A percentile compares a stretch with the other conserved stretches of the same genome.
phyloP scores from a whole-genome alignment of 192 early-diverging fungal genomes.

The Gaertneriomyces sp. region DNA sequence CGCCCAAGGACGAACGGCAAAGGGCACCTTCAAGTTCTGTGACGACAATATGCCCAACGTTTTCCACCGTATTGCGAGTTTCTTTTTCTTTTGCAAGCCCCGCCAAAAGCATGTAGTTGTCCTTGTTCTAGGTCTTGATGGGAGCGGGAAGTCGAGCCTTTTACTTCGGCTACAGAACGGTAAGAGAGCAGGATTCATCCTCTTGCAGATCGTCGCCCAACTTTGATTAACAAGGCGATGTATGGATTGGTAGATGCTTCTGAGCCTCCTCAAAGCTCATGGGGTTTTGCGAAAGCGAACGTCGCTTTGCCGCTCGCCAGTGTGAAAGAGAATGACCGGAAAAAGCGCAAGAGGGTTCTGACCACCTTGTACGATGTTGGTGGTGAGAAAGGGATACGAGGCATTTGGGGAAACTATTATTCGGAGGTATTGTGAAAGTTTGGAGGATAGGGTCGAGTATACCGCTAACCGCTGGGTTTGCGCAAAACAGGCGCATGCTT shows the following conservation, averaged over 20 bases:
- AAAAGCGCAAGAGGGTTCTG: constrained; percentile 1
- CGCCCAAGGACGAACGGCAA: too few species aligned
- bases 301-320: not conserved
- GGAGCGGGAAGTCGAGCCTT: constrained; percentile 30
- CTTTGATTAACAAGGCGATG: not conserved
- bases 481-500: constrained; percentile 18
- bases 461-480: not conserved
- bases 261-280: constrained; percentile 7
- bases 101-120: not conserved
- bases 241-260: not conserved
- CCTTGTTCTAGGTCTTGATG: constrained; percentile 26
- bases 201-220: constrained; percentile 1
- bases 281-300: constrained; percentile 24
- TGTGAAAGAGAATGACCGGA: not conserved
- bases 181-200: constrained; percentile 1
- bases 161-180: constrained; percentile 25
- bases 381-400: constrained; percentile 25
- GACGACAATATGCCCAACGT: too few species aligned
- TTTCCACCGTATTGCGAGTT: too few species aligned
- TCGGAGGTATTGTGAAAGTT: constrained; percentile 23
- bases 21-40: too few species aligned
- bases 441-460: not conserved
- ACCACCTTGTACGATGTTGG: constrained; percentile 31
- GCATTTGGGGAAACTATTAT: constrained; percentile 34
- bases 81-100: too few species aligned